These are phyloP conservation scores for Aristolochia californica DNA, from an alignment of 164 flowering plant genomes.

Conservation along the genomic window DNA sequence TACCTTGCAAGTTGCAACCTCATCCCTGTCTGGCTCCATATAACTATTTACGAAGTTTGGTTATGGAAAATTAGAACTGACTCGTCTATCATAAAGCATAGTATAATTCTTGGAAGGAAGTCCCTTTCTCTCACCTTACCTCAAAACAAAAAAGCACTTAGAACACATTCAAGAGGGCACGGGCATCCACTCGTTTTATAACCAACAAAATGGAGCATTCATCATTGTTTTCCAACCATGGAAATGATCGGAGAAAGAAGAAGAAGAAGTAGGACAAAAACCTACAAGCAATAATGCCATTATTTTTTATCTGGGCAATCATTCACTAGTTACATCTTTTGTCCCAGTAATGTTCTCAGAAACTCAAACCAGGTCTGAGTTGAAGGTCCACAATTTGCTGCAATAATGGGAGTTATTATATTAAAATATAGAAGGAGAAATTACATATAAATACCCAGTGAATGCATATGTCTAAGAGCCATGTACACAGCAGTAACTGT, in stretches of 20 bases:
- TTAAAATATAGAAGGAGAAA: conserved; percentile 2
- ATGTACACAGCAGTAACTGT: conserved; percentile 3
- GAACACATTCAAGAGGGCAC: not conserved
- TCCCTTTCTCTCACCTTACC: not conserved
- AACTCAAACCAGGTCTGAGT: not conserved
- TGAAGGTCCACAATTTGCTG: not conserved
- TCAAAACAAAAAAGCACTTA: not conserved
- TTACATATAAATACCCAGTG: not conserved
- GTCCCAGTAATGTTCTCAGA: too few species aligned
- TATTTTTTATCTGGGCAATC: conserved; percentile 1
- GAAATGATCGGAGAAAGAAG: too few species aligned
- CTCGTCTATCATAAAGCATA: too few species aligned
- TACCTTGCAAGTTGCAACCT: too few species aligned
- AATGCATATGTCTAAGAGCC: conserved; percentile 7
- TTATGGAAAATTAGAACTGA: too few species aligned
- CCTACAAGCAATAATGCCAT: not conserved
- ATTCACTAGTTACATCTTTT: not conserved
- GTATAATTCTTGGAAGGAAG: too few species aligned
- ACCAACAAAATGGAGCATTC: not conserved
- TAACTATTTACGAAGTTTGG: too few species aligned
- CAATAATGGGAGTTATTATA: conserved; percentile 2
- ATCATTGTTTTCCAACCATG: not conserved
- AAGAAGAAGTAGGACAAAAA: not conserved
- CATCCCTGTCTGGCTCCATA: too few species aligned
- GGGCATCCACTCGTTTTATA: not conserved